A percentile compares a stretch with the other conserved stretches of the same genome.
These are phyloP conservation scores for Pythium folliculosum DNA, from an alignment of 352 stramenopile genomes.

Conservation along the genomic window DNA sequence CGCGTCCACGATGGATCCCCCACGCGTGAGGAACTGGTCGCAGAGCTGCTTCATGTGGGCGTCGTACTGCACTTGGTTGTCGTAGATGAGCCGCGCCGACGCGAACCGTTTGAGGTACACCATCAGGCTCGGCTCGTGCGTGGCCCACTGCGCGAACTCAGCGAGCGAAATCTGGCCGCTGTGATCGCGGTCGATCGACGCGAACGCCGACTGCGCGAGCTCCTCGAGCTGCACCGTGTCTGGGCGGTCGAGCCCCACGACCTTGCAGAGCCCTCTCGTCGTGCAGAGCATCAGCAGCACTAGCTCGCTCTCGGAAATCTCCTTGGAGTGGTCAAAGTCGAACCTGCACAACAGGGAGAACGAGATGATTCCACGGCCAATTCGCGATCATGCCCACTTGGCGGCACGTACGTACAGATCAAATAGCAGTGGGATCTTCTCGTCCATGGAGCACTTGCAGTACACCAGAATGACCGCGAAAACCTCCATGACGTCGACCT, in stretches of 20 bases:
- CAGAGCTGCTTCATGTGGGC: constrained; percentile 55
- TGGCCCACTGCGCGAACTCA: constrained; percentile 61
- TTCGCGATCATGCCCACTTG: no score
- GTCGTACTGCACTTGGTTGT: constrained; percentile 70
- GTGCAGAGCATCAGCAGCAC: constrained; percentile 75
- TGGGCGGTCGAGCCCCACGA: constrained; percentile 57
- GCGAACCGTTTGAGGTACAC: constrained; percentile 64
- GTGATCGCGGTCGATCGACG: constrained; percentile 53
- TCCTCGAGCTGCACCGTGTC: constrained; percentile 51
- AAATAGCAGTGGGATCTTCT: constrained; percentile 74
- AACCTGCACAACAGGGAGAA: constrained; percentile 34
- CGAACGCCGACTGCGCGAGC: constrained; percentile 52
- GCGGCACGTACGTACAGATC: no score
- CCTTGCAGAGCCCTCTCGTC: constrained; percentile 72
- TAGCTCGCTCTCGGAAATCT: constrained; percentile 67
- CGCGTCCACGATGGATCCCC: constrained; percentile 8
- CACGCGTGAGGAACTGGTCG: constrained; percentile 48
- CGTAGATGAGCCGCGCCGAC: constrained; percentile 62
- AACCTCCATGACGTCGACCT: constrained; percentile 78
- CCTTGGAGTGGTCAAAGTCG: constrained; percentile 75
- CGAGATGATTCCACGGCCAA: no score
- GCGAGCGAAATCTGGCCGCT: constrained; percentile 60
- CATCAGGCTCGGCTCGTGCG: constrained; percentile 51
- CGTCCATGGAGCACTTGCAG: constrained; percentile 59
- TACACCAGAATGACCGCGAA: constrained; percentile 79